These are phyloP conservation scores for Byssochlamys sp. DNA, from an alignment of 2,329 filamentous ascomycete genomes.

Conservation along the genomic window DNA sequence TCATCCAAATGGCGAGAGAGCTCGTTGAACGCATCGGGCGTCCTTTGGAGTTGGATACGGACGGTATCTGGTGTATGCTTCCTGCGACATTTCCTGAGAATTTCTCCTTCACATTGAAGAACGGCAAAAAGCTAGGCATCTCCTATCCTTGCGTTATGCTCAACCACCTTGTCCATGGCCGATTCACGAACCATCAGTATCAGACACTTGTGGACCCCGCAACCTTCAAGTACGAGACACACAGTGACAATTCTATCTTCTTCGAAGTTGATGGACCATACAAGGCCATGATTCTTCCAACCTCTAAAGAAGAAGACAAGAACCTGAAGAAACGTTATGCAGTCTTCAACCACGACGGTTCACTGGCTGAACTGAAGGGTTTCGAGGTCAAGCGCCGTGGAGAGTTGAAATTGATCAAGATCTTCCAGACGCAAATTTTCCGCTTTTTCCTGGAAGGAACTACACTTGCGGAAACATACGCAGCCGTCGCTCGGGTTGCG, in stretches of 20 bases:
- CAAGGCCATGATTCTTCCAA: conserved; percentile 91
- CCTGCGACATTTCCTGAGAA: conserved; percentile 94
- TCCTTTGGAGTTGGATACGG: conserved; percentile 88
- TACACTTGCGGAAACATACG: conserved; percentile 81
- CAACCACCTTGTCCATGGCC: conserved; percentile 88
- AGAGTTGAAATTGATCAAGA: conserved; percentile 98
- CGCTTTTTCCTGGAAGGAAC: conserved; percentile 94
- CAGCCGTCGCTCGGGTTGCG: conserved; percentile 82
- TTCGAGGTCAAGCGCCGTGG: conserved; percentile 96
- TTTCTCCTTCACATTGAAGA: conserved; percentile 85
- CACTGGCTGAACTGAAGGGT: conserved; percentile 86
- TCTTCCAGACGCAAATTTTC: conserved; percentile 98
- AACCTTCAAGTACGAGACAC: conserved; percentile 84
- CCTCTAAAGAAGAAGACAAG: conserved; percentile 97
- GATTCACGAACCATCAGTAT: conserved; percentile 96
- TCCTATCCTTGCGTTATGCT: conserved; percentile 99
- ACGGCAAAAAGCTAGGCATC: conserved; percentile 90
- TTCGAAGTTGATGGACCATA: conserved; percentile 98
- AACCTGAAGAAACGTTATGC: conserved; percentile 99
- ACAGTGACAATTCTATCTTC: conserved; percentile 98
- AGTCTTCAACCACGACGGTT: conserved; percentile 96
- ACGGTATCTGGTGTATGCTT: conserved; percentile 99
- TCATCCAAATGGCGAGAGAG: conserved; percentile 91
- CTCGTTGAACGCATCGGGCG: conserved; percentile 87
- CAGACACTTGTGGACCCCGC: conserved; percentile 73